Evolutionary conservation across 2,329 filamentous ascomycete genomes (phyloP).

Genomic region (Botryotinia globosa): DNA sequence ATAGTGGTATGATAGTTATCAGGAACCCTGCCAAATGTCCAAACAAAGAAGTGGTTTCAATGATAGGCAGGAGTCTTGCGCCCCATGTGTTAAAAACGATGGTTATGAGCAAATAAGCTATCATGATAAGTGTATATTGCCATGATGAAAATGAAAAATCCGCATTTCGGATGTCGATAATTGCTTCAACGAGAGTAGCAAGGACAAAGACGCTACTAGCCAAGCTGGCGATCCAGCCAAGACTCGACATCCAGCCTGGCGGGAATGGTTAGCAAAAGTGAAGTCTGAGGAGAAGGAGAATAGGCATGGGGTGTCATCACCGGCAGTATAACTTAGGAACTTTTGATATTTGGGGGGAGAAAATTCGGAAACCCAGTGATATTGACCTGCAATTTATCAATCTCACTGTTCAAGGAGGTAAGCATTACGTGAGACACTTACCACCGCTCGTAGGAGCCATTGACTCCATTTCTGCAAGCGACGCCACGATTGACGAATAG

Average conservation of each 20-base stretch:
- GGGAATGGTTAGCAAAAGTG: slow-evolving; percentile 8
- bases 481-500: slow-evolving; percentile 31
- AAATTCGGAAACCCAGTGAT: slow-evolving; percentile 57
- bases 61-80: slow-evolving; percentile 41
- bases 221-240: slow-evolving; percentile 46
- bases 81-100: slow-evolving; percentile 47
- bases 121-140: slow-evolving; percentile 46
- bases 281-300: neutral
- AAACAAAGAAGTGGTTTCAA: slow-evolving; percentile 46
- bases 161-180: slow-evolving; percentile 38
- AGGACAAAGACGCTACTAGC: slow-evolving; percentile 45
- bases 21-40: slow-evolving; percentile 47
- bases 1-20: slow-evolving; percentile 43
- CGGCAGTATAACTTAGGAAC: slow-evolving; percentile 52
- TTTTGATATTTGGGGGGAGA: slow-evolving; percentile 49
- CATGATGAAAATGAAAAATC: slow-evolving; percentile 41
- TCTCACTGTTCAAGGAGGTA: slow-evolving; percentile 27
- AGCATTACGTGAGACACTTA: neutral
- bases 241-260: slow-evolving; percentile 46
- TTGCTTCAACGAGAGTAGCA: slow-evolving; percentile 46
- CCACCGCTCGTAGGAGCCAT: slow-evolving; percentile 33
- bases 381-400: slow-evolving; percentile 49
- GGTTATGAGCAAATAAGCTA: slow-evolving; percentile 43
- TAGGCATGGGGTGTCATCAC: slow-evolving; percentile 25
- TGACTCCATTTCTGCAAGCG: slow-evolving; percentile 34